Percentiles rank a stretch among this genome's conserved stretches.
Conservation (phyloP, 2,329 filamentous ascomycete species). For the Sporothrix euskadiensis region DNA sequence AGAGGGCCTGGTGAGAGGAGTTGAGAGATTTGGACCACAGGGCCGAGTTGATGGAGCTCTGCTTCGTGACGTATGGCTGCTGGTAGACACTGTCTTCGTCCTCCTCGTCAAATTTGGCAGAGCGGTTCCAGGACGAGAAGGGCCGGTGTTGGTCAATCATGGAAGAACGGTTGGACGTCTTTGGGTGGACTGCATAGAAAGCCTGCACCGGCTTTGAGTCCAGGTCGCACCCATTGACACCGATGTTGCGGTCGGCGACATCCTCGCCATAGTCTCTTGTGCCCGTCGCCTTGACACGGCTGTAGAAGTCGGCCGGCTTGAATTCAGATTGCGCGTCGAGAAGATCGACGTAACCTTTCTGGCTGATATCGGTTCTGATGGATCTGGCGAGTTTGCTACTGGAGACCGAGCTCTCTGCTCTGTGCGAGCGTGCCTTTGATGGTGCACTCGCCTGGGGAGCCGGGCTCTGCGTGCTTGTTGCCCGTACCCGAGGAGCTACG, state of each 20-base stretch:
- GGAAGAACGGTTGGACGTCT: not conserved
- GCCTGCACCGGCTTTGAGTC: slow-evolving; percentile 41
- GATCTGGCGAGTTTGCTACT: slow-evolving; percentile 21
- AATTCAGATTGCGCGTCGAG: slow-evolving; percentile 60
- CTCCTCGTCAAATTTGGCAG: not conserved
- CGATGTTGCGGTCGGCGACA: slow-evolving; percentile 62
- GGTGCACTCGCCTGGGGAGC: slow-evolving; percentile 15
- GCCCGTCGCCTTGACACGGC: slow-evolving; percentile 53
- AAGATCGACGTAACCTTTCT: slow-evolving; percentile 50
- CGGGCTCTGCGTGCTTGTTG: not conserved
- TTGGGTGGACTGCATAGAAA: slow-evolving; percentile 39
- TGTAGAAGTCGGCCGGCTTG: slow-evolving; percentile 50
- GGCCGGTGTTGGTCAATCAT: slow-evolving; percentile 7
- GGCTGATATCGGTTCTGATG: not conserved
- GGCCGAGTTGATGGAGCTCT: slow-evolving; percentile 22
- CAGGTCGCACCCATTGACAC: slow-evolving; percentile 40
- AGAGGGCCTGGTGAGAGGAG: slow-evolving; percentile 28
- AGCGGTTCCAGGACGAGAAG: slow-evolving; percentile 8
- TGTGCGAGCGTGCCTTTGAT: not conserved
- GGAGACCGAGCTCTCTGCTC: slow-evolving; percentile 20
- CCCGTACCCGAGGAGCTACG: not conserved
- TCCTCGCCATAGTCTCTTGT: slow-evolving; percentile 62
- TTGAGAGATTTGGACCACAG: slow-evolving; percentile 32
- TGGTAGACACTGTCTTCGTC: slow-evolving; percentile 11
- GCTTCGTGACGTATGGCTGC: slow-evolving; percentile 32